Base-by-base conservation (phyloP, 2,329 filamentous ascomycete genomes). In the Phoma herbarum region DNA sequence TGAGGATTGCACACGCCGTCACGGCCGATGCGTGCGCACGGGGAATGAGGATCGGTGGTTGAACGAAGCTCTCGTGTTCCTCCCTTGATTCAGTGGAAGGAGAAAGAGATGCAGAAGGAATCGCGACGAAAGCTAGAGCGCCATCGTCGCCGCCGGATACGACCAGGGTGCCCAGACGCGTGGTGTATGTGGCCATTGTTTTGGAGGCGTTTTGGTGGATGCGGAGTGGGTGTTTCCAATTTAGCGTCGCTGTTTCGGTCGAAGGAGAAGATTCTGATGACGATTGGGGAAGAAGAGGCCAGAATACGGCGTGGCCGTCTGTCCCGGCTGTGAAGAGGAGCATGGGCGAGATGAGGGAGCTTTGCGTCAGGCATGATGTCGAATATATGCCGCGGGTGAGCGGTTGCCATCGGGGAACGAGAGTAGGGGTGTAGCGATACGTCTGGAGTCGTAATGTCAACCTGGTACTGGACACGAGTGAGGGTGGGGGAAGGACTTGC, bases 71-170 rank as follows among this genome's bases (percentile, higher is more conserved):
- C 11, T 37, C 16, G 4, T 18, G 14, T 18, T 37, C 3, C 16
- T 18, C 33, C 18, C 12, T 16, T 6, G 5, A 14, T 18, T 4
- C 33, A n/a, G 33, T 18, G 16, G 33, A 4, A 3, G n/a, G 11
- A 37, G 12, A 18, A 37, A 11, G 33, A 37, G 9, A 16, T 33
- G 10, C 3, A 16, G 9, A 3, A 5, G 14, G 10, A 4, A 16
- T 16, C 31, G 31, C 10, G 25, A 83, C 66, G 29, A 83, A 71
- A 0, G 84, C 88, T 0, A 98, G 75, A 3, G 90, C 89, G 61
- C 95, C 95, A 75, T 98, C 95, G 68, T 99, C 95, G 22, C 95
- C 93, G 25, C 91, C 92, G 0, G 92, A 93, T 4, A 91, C 75
- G 18, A 96, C 71, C 0, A 90, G 64, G 50, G 77, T 64, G n/a